Evolutionary conservation across 1,284 basidiomycete genomes (phyloP), one percentile per base, ranked within the genome.

Genomic region (Naganishia albida): DNA sequence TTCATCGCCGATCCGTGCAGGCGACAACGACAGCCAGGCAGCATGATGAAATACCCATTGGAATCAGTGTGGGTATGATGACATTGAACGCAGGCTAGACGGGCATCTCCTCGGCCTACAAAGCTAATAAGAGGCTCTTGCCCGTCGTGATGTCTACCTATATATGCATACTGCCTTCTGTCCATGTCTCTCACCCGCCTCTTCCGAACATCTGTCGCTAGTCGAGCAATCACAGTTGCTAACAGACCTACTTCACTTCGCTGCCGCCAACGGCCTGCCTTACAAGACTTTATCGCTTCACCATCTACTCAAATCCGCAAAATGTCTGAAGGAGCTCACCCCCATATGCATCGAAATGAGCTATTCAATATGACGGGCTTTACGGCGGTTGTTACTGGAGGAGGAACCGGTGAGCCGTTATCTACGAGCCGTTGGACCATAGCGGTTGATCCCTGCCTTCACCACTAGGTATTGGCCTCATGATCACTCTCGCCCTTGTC

Each of bases 401-500:
- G 42, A 55, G 57, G 34, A 12, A 64, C 60, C 18, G 49, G 51
- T 48, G 28, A n/a, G 30, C 43, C 23, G 13, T 16, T 42, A 0
- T 15, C 16, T 15, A 2, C 42, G n/a, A 40, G 42, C n/a, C 10
- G 2, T 18, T 51, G n/a, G 18, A 40, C 28, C 38, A 15, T 26
- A 44, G 12, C n/a, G 25, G 60, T 40, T 62, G 42, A 62, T 44
- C 26, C 40, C 18, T 16, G 26, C 30, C n/a, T n/a, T 15, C 25
- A 1, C 7, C 18, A 16, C 2, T 10, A 56, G 78, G 79, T 20
- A 80, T 80, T 64, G 79, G 79, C 8, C 68, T 80, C 12, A 80
- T 80, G 78, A 74, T 75, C 43, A 75, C 79, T 3, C 74, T 78
- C 55, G 76, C 75, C 0, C 69, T 81, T 26, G 73, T 75, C n/a